These are phyloP conservation scores for Stenogyne calaminthoides DNA, from an alignment of 305 asterid species.

Conservation along the genomic window DNA sequence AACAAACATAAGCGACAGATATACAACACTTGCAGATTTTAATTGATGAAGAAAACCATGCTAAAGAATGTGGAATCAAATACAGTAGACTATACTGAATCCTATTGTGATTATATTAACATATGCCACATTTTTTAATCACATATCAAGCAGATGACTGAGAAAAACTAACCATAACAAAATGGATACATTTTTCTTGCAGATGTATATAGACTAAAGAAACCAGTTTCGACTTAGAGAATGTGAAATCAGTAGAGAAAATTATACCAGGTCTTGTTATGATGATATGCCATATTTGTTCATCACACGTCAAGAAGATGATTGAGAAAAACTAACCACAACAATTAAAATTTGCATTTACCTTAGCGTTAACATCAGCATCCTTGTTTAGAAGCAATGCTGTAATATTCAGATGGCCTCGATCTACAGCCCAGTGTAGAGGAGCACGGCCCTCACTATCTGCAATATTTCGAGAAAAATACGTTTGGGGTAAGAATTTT, in stretches of 20 bases:
- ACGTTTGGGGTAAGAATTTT: neutral
- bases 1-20: neutral
- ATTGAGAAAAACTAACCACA: conserved; percentile 13
- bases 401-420: conserved; percentile 74
- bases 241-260: neutral
- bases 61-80: neutral
- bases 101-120: neutral
- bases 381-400: conserved; percentile 69
- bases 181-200: neutral
- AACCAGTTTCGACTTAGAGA: neutral
- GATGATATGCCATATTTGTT: neutral
- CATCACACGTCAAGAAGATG: conserved; percentile 7
- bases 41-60: neutral
- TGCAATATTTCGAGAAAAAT: conserved; percentile 42
- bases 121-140: too few relatives aligned
- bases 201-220: neutral
- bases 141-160: neutral
- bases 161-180: conserved; percentile 12
- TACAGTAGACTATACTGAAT: neutral
- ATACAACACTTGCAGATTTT: neutral
- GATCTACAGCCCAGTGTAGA: conserved; percentile 99
- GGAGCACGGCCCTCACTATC: conserved; percentile 99
- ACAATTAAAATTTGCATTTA: conserved; percentile 30
- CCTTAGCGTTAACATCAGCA: conserved; percentile 89
- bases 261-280: neutral